Conservation (phyloP, 441 rosid species). For the Syzygium malaccense region DNA sequence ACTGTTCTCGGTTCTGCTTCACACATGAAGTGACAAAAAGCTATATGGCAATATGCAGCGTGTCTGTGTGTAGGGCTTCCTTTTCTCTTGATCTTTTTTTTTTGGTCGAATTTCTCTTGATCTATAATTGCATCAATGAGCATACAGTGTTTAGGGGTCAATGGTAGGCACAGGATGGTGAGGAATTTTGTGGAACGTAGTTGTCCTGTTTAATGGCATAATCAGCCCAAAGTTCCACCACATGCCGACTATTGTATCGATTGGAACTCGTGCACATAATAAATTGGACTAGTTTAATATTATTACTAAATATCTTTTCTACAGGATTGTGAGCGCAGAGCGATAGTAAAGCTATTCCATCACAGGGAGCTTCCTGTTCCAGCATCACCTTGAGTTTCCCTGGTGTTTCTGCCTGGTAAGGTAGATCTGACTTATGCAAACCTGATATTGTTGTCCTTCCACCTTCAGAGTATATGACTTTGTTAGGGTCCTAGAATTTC, state of each 20-base stretch:
- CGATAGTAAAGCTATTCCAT: slow-evolving; percentile 55
- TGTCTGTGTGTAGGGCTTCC: neutral
- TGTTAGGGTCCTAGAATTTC: neutral
- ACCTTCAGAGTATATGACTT: neutral
- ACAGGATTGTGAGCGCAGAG: slow-evolving; percentile 91
- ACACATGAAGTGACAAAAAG: neutral
- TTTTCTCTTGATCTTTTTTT: neutral
- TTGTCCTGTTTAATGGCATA: neutral
- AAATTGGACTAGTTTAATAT: neutral
- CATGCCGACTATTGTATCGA: neutral
- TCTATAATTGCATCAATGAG: neutral
- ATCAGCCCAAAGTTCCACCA: neutral
- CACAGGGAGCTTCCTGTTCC: slow-evolving; percentile 36
- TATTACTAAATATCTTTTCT: neutral
- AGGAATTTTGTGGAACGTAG: neutral
- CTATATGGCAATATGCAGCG: neutral
- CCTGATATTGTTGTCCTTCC: neutral
- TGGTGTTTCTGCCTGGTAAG: neutral
- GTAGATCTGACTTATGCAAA: neutral
- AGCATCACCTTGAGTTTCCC: neutral
- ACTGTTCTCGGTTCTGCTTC: neutral
- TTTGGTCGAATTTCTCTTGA: neutral
- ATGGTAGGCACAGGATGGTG: neutral
- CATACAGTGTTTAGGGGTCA: neutral
- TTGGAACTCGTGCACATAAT: neutral